phyloP scores from a whole-genome alignment of 2,329 filamentous ascomycete species.

The Nannizzia gypsea region DNA sequence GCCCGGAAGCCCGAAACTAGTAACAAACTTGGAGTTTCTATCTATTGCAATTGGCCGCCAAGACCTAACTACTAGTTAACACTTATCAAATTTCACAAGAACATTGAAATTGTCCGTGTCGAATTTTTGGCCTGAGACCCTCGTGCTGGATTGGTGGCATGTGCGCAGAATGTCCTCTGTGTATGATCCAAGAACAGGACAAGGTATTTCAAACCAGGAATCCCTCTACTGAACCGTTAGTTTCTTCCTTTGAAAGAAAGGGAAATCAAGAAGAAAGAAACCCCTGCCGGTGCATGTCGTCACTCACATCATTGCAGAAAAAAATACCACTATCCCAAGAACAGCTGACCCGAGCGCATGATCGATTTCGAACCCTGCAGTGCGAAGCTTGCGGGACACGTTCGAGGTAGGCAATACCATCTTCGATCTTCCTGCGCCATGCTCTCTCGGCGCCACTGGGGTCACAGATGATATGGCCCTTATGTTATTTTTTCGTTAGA shows the following conservation, averaged over 20 bases:
- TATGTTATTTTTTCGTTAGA: neutral
- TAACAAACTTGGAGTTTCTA: too few relatives aligned
- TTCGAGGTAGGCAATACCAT: neutral
- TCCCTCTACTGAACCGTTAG: neutral
- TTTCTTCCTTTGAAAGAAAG: neutral
- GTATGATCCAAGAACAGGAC: neutral
- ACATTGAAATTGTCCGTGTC: neutral
- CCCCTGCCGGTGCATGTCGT: too few relatives aligned
- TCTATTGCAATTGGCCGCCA: too few relatives aligned
- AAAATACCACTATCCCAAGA: neutral
- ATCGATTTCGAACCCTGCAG: neutral
- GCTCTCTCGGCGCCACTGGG: neutral
- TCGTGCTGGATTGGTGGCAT: neutral
- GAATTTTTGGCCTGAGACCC: neutral
- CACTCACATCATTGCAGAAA: conserved; percentile 5
- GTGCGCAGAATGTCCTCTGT: neutral
- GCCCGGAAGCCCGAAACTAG: too few relatives aligned
- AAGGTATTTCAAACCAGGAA: neutral
- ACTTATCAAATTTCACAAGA: neutral
- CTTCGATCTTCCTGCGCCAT: neutral
- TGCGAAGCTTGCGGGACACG: neutral
- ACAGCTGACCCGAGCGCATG: neutral
- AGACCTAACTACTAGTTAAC: too few relatives aligned
- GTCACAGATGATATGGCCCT: neutral
- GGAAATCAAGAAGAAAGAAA: neutral